Conservation (phyloP, 805 yeast species). For the Myxozyma melibiosi region DNA sequence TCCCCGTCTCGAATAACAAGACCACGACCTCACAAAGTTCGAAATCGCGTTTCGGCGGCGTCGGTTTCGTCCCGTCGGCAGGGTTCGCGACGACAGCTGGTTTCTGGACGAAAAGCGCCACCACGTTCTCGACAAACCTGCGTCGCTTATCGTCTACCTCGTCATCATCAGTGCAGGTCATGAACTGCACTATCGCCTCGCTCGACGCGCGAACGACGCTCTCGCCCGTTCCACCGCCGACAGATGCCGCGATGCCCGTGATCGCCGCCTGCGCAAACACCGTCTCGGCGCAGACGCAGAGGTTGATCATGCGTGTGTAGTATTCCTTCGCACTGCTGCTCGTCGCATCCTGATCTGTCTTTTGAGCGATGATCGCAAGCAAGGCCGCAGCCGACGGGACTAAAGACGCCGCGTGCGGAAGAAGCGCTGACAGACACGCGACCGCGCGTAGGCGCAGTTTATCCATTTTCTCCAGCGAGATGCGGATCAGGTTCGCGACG, state of each 20-base stretch:
- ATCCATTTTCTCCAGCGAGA: conserved; percentile 67
- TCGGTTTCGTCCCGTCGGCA: not conserved
- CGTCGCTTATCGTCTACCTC: not conserved
- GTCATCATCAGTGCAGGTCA: not conserved
- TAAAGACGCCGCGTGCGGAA: no score
- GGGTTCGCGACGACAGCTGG: no score
- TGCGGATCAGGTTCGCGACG: conserved; percentile 48
- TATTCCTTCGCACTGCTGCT: not conserved
- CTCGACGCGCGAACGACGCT: conserved; percentile 28
- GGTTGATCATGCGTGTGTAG: conserved; percentile 2
- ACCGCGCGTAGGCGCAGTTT: conserved; percentile 52
- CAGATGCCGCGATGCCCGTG: conserved; percentile 20
- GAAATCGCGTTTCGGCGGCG: conserved; percentile 11
- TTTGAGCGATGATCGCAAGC: no score
- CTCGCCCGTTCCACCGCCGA: conserved; percentile 24
- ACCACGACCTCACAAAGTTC: conserved; percentile 19
- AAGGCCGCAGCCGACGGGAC: no score
- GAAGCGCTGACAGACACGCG: conserved; percentile 39
- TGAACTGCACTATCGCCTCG: conserved; percentile 12
- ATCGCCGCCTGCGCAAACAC: not conserved
- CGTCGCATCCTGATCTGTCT: not conserved
- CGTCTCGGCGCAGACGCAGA: not conserved
- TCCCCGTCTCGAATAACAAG: conserved; percentile 7
- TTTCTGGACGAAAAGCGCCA: conserved; percentile 2
- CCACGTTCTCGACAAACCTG: conserved; percentile 8